phyloP scores from a whole-genome alignment of 257 asterid species.

The Nicotiana sylvestris region DNA sequence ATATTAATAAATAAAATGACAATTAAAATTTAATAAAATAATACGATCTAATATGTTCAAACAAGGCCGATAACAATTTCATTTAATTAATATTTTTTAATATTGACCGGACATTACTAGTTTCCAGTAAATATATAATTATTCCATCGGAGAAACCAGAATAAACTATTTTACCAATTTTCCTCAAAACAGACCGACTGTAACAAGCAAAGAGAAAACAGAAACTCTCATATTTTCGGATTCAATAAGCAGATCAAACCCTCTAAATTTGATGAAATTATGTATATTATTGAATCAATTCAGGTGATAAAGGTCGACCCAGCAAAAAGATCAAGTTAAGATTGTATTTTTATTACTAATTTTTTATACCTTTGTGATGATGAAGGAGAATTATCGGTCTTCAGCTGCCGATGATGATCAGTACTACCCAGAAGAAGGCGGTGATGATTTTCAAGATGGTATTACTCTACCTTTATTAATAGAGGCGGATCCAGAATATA shows the following conservation, averaged over 20 bases:
- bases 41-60: too few relatives aligned
- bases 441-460: conserved; percentile 76
- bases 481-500: not conserved
- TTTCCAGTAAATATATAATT: not conserved
- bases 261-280: not conserved
- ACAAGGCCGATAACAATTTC: too few relatives aligned
- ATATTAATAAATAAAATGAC: too few relatives aligned
- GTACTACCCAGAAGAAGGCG: conserved; percentile 44
- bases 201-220: not conserved
- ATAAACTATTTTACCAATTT: not conserved
- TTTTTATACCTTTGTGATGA: not conserved
- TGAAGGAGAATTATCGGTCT: conserved; percentile 56
- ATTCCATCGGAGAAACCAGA: not conserved
- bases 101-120: too few relatives aligned
- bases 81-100: too few relatives aligned
- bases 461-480: conserved; percentile 7
- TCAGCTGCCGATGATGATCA: conserved; percentile 38
- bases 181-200: not conserved
- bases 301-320: conserved; percentile 81
- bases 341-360: not conserved
- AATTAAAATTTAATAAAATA: too few relatives aligned
- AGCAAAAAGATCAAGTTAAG: conserved; percentile 55
- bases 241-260: not conserved
- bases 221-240: not conserved
- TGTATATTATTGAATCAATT: conserved; percentile 18